These are phyloP conservation scores for Ascochyta viciae-villosae DNA, from an alignment of 2,329 filamentous ascomycete genomes.

Conservation along the genomic window DNA sequence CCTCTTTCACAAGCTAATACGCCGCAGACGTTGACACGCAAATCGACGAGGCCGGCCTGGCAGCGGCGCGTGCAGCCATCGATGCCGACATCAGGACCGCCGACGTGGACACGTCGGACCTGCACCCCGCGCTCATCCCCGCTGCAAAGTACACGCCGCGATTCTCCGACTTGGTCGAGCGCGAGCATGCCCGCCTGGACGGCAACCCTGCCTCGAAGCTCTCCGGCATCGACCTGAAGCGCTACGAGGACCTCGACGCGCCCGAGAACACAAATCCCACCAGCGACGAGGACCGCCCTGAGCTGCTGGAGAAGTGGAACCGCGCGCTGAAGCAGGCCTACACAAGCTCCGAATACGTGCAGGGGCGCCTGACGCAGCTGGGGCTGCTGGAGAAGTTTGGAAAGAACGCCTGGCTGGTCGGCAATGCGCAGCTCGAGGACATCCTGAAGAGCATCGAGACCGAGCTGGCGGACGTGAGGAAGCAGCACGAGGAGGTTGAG, in stretches of 20 bases:
- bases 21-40: slow-evolving; percentile 79
- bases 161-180: slow-evolving; percentile 71
- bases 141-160: slow-evolving; percentile 56
- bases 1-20: slow-evolving; percentile 21
- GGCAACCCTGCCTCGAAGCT: slow-evolving; percentile 58
- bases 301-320: slow-evolving; percentile 57
- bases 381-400: slow-evolving; percentile 80
- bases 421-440: slow-evolving; percentile 80
- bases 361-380: slow-evolving; percentile 66
- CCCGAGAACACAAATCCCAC: slow-evolving; percentile 52
- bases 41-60: slow-evolving; percentile 68
- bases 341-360: slow-evolving; percentile 64
- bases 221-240: slow-evolving; percentile 72
- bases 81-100: slow-evolving; percentile 68
- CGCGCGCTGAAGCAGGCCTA: slow-evolving; percentile 63
- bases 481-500: slow-evolving; percentile 76
- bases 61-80: slow-evolving; percentile 80
- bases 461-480: slow-evolving; percentile 72
- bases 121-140: slow-evolving; percentile 66
- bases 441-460: slow-evolving; percentile 73
- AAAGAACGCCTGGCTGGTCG: slow-evolving; percentile 89
- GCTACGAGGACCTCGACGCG: slow-evolving; percentile 80
- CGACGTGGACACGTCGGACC: slow-evolving; percentile 54
- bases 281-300: slow-evolving; percentile 47
- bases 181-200: slow-evolving; percentile 73